Evolutionary conservation across 768 basidiomycete genomes (phyloP), one percentile per base, ranked within the genome.

Genomic region (Sporobolomyces phaffii): DNA sequence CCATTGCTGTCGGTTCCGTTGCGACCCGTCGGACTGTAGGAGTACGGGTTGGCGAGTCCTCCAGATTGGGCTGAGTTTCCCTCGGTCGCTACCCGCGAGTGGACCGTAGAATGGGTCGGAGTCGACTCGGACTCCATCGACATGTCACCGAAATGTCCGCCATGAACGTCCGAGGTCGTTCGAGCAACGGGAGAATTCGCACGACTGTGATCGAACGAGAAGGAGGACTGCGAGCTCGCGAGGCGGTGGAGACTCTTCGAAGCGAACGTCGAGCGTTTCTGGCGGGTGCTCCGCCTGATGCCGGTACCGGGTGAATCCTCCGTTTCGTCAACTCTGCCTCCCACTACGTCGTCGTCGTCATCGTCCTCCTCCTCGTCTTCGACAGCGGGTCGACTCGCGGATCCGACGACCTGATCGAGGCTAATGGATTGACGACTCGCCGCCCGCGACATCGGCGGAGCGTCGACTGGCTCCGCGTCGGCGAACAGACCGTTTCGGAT

Each of bases 401-500:
- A 60, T 20, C 62, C 60, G n/a, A 31, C 62, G 13, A 67, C 64
- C 22, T 65, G 64, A 50, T 62, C 64, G 15, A 52, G 26, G n/a
- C 29, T 47, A 34, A 52, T 28, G 40, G 60, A 49, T 24, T 52
- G 56, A 11, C 53, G 53, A 43, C 59, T 49, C 26, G 7, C 24
- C 48, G 33, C 15, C 26, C 13, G 53, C 51, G 59, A 31, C 40
- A 40, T 50, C 44, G 61, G 26, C 17, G 44, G 31, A n/a, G 59
- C 34, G 17, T 17, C 17, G 11, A 31, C 22, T 5, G 51, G 14
- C 31, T 58, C 43, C 11, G 44, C 5, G 28, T 61, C 54, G 43
- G 17, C 15, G 49, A 71, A 64, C 2, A 47, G 48, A 17, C 69
- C 65, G 31, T 40, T 29, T 9, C 26, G 11, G 67, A 93, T 88